Evolutionary conservation across 2,329 filamentous ascomycete genomes (phyloP).

Genomic region (Raffaelea deltoideospora): DNA sequence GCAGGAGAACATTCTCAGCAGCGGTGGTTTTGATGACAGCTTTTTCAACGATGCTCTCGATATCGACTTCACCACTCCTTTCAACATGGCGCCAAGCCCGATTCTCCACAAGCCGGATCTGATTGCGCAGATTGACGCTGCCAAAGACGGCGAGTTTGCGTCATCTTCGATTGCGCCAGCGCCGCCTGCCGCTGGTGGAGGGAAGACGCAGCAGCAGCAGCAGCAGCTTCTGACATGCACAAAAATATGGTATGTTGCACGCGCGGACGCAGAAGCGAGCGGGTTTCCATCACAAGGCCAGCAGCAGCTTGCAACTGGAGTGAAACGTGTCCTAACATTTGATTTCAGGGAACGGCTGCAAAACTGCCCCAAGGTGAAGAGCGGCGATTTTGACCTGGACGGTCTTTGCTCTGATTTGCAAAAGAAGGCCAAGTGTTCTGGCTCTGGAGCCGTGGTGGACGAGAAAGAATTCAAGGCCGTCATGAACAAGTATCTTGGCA

Average conservation of each 20-base stretch:
- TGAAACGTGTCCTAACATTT: no score
- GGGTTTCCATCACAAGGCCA: no score
- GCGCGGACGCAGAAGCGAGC: no score
- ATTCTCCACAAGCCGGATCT: slow-evolving; percentile 47
- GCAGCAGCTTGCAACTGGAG: no score
- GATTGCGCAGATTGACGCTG: slow-evolving; percentile 61
- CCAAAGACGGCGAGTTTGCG: slow-evolving; percentile 45
- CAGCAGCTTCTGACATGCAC: slow-evolving; percentile 76
- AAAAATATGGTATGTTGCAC: slow-evolving; percentile 71
- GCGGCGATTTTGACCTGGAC: slow-evolving; percentile 86
- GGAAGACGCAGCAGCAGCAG: no score
- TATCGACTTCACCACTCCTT: slow-evolving; percentile 66
- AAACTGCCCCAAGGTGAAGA: slow-evolving; percentile 72
- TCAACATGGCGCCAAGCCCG: slow-evolving; percentile 46
- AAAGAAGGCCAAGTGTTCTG: slow-evolving; percentile 90
- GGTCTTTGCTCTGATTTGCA: slow-evolving; percentile 82
- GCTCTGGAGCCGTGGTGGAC: slow-evolving; percentile 76
- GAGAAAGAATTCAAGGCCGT: slow-evolving; percentile 77
- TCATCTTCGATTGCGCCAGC: slow-evolving; percentile 8
- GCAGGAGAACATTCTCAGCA: slow-evolving; percentile 62
- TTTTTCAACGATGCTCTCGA: slow-evolving; percentile 67
- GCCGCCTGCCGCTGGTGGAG: no score
- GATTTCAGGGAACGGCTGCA: slow-evolving; percentile 85
- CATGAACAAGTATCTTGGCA: slow-evolving; percentile 47
- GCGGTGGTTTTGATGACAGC: slow-evolving; percentile 52